Evolutionary conservation across 2,329 filamentous ascomycete genomes (phyloP).

Genomic region (Ascochyta koolunga): DNA sequence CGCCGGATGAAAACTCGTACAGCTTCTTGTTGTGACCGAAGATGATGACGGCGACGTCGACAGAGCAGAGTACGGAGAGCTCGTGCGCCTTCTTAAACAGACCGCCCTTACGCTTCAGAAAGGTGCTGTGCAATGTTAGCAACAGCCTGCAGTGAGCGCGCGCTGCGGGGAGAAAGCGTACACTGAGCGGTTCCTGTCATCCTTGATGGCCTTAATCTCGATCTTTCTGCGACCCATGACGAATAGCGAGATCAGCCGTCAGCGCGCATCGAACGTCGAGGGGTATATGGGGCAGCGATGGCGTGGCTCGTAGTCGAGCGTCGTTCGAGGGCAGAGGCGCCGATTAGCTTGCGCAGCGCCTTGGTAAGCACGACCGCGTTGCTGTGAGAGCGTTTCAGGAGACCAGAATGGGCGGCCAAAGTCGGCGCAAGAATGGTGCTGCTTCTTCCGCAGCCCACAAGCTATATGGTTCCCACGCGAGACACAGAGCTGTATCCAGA

Average conservation of each 20-base stretch:
- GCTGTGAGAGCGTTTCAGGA: conserved; percentile 36
- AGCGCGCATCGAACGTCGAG: conserved; percentile 36
- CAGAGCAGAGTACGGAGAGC: conserved; percentile 94
- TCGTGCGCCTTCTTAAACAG: conserved; percentile 99
- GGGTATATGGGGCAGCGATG: conserved; percentile 13
- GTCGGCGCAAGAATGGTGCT: conserved; percentile 26
- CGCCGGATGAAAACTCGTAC: conserved; percentile 93
- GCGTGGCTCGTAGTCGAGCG: conserved; percentile 29
- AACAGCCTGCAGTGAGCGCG: conserved; percentile 22
- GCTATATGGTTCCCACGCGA: conserved; percentile 37
- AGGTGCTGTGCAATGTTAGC: conserved; percentile 70
- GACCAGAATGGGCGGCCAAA: conserved; percentile 26
- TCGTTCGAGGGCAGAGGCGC: conserved; percentile 32
- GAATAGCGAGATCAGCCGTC: conserved; percentile 27
- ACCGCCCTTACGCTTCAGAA: conserved; percentile 97
- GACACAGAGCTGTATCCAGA: conserved; percentile 23
- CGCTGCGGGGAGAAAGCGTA: conserved; percentile 59
- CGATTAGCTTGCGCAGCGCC: conserved; percentile 34
- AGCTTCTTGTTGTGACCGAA: conserved; percentile 99
- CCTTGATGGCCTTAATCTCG: conserved; percentile 99
- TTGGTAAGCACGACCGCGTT: conserved; percentile 22
- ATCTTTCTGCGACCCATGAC: conserved; percentile 98
- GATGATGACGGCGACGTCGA: conserved; percentile 98
- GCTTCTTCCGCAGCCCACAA: conserved; percentile 23
- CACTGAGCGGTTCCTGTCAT: conserved; percentile 97